phyloP scores from a whole-genome alignment of 371 early-diverging fungal species.

The Catenaria anguillulae region DNA sequence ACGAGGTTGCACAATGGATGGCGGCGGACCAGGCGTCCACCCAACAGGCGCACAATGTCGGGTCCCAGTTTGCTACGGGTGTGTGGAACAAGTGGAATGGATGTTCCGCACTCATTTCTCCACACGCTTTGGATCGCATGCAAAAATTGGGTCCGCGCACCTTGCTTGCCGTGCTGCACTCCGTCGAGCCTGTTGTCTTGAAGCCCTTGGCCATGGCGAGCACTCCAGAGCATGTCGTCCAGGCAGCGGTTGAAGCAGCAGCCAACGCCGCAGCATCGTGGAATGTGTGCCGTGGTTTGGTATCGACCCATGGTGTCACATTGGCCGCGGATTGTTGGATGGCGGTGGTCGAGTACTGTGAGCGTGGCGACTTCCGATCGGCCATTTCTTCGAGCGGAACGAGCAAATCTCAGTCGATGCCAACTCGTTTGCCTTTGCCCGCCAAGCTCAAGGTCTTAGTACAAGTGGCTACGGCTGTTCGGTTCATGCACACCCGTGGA shows the following conservation, averaged over 20 bases:
- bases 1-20: too few species aligned
- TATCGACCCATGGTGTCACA: not conserved
- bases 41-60: not conserved
- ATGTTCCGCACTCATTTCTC: not conserved
- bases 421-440: not conserved
- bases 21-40: too few species aligned
- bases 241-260: not conserved
- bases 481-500: not conserved
- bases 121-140: not conserved
- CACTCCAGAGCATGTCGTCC: not conserved
- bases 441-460: not conserved
- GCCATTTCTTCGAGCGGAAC: not conserved
- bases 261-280: not conserved
- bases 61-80: not conserved
- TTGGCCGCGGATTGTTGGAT: not conserved
- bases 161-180: not conserved
- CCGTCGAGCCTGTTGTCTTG: not conserved
- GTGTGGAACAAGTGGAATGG: not conserved
- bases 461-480: not conserved
- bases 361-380: not conserved
- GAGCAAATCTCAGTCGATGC: not conserved
- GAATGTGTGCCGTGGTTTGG: not conserved
- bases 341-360: constrained; percentile 5
- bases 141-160: not conserved
- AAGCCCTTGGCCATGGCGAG: not conserved